These are phyloP conservation scores for Rhynchospora pubera DNA, from an alignment of 176 grass and related monocot species.

Conservation along the genomic window DNA sequence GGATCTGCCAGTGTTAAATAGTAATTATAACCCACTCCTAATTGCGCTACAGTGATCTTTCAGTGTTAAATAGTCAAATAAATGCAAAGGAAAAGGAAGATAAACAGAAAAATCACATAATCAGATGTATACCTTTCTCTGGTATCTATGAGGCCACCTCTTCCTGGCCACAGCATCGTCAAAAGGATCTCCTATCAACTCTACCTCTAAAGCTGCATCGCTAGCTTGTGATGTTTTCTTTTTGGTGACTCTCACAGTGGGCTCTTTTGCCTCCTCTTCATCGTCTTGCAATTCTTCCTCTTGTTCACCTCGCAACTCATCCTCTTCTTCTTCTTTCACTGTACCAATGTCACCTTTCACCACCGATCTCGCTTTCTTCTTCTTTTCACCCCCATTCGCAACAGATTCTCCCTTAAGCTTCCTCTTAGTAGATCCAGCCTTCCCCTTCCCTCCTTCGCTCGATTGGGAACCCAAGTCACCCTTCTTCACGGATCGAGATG, in stretches of 20 bases:
- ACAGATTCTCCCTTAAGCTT: not conserved
- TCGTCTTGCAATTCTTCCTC: no score
- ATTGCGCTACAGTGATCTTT: no score
- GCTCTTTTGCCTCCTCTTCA: not conserved
- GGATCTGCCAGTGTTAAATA: no score
- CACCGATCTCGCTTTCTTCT: slow-evolving; percentile 27
- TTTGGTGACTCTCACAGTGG: slow-evolving; percentile 28
- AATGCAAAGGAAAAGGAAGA: not conserved
- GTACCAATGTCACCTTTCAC: slow-evolving; percentile 23
- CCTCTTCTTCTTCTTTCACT: not conserved
- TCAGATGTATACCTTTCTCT: slow-evolving; percentile 17
- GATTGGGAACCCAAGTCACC: not conserved
- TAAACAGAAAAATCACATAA: not conserved
- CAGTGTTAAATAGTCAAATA: not conserved
- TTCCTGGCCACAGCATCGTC: slow-evolving; percentile 31
- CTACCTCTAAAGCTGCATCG: not conserved
- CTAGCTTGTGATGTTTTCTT: not conserved
- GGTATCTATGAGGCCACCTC: slow-evolving; percentile 59
- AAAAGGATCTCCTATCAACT: slow-evolving; percentile 35
- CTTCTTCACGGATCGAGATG: not conserved
- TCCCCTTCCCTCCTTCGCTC: not conserved
- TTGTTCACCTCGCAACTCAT: not conserved
- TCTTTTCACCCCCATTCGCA: slow-evolving; percentile 22
- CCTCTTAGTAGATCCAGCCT: not conserved
- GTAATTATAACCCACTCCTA: no score